Conservation (phyloP, 2,329 filamentous ascomycete genomes). For the Aspergillus oerlinghausenensis region DNA sequence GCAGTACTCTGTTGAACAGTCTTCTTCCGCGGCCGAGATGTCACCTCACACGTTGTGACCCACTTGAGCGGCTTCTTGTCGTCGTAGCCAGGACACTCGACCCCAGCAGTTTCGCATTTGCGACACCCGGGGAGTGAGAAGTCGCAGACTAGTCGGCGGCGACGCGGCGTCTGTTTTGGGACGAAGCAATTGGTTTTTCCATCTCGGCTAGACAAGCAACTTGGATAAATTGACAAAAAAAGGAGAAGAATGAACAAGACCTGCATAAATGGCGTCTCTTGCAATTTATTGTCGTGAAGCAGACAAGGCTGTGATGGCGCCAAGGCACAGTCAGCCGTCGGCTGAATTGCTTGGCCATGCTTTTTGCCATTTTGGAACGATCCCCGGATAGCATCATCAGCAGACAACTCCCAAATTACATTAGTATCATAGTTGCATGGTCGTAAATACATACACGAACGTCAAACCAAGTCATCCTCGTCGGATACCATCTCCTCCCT, state of each 20-base stretch:
- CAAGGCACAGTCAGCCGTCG: neutral
- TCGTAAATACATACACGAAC: neutral
- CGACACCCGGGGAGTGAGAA: conserved; percentile 1
- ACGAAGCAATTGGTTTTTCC: neutral
- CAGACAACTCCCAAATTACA: no score
- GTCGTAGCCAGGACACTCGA: conserved; percentile 6
- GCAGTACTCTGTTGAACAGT: neutral
- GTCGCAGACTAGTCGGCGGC: conserved; percentile 8
- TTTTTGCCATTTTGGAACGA: neutral
- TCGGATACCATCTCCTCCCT: conserved; percentile 4
- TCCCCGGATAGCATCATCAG: neutral
- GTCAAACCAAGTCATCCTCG: neutral
- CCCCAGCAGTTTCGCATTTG: conserved; percentile 4
- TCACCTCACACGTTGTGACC: conserved; percentile 2
- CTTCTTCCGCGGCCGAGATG: neutral
- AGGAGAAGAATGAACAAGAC: neutral
- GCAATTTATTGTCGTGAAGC: neutral
- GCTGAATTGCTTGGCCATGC: neutral
- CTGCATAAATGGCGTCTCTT: neutral
- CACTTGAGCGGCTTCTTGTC: conserved; percentile 7
- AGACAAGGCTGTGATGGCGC: neutral
- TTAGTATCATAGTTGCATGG: neutral
- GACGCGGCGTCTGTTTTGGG: neutral
- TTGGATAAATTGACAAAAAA: neutral
- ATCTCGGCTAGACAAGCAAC: neutral